Evolutionary conservation across 192 early-diverging fungal species (phyloP), one percentile per base, ranked within the genome.

Genomic region (Coemansia sp.): DNA sequence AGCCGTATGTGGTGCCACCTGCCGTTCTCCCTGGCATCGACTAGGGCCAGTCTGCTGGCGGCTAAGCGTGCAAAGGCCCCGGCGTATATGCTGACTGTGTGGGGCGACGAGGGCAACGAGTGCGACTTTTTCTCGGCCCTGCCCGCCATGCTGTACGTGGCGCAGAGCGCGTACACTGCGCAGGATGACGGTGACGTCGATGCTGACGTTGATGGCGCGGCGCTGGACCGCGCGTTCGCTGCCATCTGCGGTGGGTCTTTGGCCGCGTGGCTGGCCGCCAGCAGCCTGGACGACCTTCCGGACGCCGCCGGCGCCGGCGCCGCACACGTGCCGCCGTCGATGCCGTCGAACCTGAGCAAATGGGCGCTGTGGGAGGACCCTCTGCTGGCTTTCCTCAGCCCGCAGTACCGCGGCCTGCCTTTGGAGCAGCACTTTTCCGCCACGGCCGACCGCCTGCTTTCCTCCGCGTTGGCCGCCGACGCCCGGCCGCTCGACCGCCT

Each of bases 21-120:
- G 34, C 90, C 91, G 0, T 93, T 94, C 56, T 85, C 90, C 0
- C 84, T 92, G 60, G 86, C 90, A 24, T 80, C 90, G 0, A 85
- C 86, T 18, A 81, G 85, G 34, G 92, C 92, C 23, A 86, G 86
- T 37, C 74, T 90, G 38, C 60, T 79, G 15, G 88, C 90, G 15
- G 81, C 86, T 18, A 94, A 89, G 60, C 62, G 11, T 67, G 73
- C 34, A 79, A 83, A 13, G 87, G 92, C 21, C 57, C 71, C 21
- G 90, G 92, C 64, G 82, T 85, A 37, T 19, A 90, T 94, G 80
- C 86, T 91, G 42, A 93, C 91, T 1, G 83, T 87, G 14, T 94
- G 91, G 92, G 92, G 92, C 19, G 92, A 94, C 65, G 92, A 94
- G 57, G 92, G 91, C 39, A 92, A 93, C 70, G 92, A 94, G 73